These are phyloP conservation scores for Ganoderma meredithae DNA, from an alignment of 1,284 basidiomycete species.

Conservation along the genomic window DNA sequence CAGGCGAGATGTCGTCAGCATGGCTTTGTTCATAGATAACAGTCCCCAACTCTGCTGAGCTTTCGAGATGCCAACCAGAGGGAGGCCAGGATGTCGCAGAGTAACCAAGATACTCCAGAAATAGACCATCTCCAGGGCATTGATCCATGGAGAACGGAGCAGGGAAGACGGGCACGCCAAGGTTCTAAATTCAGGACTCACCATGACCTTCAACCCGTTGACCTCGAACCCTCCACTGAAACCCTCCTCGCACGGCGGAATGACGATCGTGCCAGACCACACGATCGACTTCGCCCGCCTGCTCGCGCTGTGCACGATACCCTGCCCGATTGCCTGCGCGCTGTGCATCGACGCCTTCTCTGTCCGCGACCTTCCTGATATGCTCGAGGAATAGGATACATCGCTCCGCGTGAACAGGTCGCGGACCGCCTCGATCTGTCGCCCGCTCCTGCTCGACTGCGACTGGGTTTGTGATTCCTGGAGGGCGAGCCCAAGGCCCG, in stretches of 20 bases:
- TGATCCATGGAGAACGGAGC: neutral
- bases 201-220: conserved; percentile 38
- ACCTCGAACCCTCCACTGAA: conserved; percentile 38
- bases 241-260: conserved; percentile 27
- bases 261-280: conserved; percentile 41
- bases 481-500: conserved; percentile 18
- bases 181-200: conserved; percentile 25
- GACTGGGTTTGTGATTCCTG: neutral
- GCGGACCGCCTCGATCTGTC: conserved; percentile 3
- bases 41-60: neutral
- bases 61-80: neutral
- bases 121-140: neutral
- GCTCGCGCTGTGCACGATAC: conserved; percentile 36
- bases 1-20: conserved; percentile 6
- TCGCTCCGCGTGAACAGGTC: conserved; percentile 14
- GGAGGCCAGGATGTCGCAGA: neutral
- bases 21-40: neutral
- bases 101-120: too few relatives aligned
- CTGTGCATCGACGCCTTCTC: conserved; percentile 31
- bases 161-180: neutral
- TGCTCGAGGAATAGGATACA: neutral
- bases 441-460: neutral
- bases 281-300: conserved; percentile 32
- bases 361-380: neutral
- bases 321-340: conserved; percentile 34